Evolutionary conservation across 2,329 filamentous ascomycete genomes (phyloP).

Genomic region (Alternaria arbusti): DNA sequence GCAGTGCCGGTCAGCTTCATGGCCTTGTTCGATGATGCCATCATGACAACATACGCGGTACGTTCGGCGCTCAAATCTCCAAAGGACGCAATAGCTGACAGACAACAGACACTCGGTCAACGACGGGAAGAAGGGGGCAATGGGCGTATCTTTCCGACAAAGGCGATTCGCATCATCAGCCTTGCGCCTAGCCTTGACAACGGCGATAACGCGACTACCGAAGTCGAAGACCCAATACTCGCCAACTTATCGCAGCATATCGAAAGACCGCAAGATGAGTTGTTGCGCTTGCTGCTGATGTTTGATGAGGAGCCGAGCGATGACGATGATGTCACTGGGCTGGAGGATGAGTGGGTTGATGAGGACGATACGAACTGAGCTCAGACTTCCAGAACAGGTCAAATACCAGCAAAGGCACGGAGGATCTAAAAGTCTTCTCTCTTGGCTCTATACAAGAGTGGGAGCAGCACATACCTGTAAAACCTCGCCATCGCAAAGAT

Average conservation of each 20-base stretch:
- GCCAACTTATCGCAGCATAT: not conserved
- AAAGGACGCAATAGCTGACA: not conserved
- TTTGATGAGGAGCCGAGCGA: not conserved
- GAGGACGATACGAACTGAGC: not conserved
- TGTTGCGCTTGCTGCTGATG: conserved; percentile 1
- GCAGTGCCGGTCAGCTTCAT: conserved; percentile 8
- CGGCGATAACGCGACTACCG: not conserved
- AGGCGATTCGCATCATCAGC: conserved; percentile 10
- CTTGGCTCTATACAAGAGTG: too few relatives aligned
- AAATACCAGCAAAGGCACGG: too few relatives aligned
- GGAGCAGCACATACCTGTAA: too few relatives aligned
- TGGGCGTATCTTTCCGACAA: conserved; percentile 4
- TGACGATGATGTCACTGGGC: not conserved
- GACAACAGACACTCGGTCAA: not conserved
- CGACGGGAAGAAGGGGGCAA: not conserved
- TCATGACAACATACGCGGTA: conserved; percentile 14
- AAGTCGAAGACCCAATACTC: not conserved
- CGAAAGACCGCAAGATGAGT: not conserved
- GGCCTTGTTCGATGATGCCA: conserved; percentile 4
- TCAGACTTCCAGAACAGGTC: too few relatives aligned
- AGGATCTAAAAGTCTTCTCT: too few relatives aligned
- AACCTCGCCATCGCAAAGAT: too few relatives aligned
- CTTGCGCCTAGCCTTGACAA: conserved; percentile 2
- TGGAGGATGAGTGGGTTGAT: conserved; percentile 1
- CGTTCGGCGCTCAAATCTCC: not conserved